Evolutionary conservation across 345 rosid genomes (phyloP), one percentile per base, ranked within the genome.

Genomic region (Excoecaria agallocha): DNA sequence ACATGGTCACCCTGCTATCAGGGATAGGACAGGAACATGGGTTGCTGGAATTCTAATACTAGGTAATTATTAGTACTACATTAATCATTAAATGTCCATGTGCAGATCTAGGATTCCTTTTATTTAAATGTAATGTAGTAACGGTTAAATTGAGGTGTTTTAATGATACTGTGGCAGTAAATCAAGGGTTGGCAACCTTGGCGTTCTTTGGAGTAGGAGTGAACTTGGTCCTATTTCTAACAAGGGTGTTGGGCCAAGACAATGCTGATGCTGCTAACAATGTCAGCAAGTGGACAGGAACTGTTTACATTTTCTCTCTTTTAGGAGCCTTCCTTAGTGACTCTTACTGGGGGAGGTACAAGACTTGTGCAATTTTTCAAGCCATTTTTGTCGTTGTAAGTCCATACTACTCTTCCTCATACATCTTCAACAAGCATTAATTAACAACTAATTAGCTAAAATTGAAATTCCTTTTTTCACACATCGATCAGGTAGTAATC

Each of bases 131-230:
- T 51, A 51, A 30, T 51, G 20, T 43, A 10, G 20, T 43, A 10
- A 43, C 6, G 48, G 9, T 43, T 43, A 43, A 43, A 43, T 43
- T 6, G 6, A 3, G 48, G 4, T 16, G 56, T 5, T 51, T 12
- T 13, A 60, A 12, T 60, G 37, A 37, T 24, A 62, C 1, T 49
- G 13, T 4, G 25, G 51, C 81, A 78, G 81, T 78, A 69, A 78
- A 78, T 56, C 77, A 78, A 62, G 81, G 77, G 17, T 70, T 78
- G 46, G 81, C 77, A 13, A 78, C 81, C 12, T 24, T 78, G 50
- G 81, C 81, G 20, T 78, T 78, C 70, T 78, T 78, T 35, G 81
- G 81, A 13, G 81, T 78, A 7, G 81, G 81, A 51, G 81, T 78
- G 70, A 78, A 78, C 65, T 63, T 78, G 66, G 77, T 78, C 2